phyloP scores from a whole-genome alignment of 345 rosid species.

The Limnanthes douglasii region DNA sequence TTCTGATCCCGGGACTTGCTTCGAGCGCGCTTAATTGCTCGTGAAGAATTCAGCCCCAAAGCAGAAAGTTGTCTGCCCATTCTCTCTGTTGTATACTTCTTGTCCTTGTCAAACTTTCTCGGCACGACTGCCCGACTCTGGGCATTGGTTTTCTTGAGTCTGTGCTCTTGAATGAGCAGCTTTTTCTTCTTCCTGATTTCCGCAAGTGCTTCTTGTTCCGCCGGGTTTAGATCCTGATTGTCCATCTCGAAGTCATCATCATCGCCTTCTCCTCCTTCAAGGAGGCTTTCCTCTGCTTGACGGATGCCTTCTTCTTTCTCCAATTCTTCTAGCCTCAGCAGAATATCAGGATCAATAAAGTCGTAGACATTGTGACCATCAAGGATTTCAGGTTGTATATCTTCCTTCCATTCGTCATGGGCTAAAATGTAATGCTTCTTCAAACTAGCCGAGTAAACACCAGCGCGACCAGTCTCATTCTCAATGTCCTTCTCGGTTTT shows the following conservation, averaged over 20 bases:
- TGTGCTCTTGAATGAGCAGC: constrained; percentile 49
- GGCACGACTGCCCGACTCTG: constrained; percentile 65
- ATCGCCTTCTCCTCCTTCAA: no score
- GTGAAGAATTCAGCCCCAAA: constrained; percentile 52
- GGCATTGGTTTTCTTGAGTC: constrained; percentile 74
- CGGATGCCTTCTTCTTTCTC: constrained; percentile 62
- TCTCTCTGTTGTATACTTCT: constrained; percentile 40
- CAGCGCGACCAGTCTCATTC: constrained; percentile 89
- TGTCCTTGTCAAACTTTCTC: constrained; percentile 66
- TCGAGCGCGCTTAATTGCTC: constrained; percentile 49
- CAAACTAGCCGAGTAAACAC: constrained; percentile 84
- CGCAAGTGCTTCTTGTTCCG: constrained; percentile 47
- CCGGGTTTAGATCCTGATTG: constrained; percentile 40
- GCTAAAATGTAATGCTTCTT: constrained; percentile 69
- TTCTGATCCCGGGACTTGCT: constrained; percentile 67
- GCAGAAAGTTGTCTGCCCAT: constrained; percentile 67
- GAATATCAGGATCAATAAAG: constrained; percentile 76
- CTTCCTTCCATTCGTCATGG: constrained; percentile 83
- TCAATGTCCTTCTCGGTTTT: constrained; percentile 88
- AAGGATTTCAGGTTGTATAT: constrained; percentile 80
- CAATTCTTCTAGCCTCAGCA: constrained; percentile 70
- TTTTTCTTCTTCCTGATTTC: constrained; percentile 65
- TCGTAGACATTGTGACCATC: constrained; percentile 92
- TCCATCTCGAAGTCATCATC: constrained; percentile 61
- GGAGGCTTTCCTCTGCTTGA: constrained; percentile 27